Evolutionary conservation across 1,284 basidiomycete genomes (phyloP), one percentile per base, ranked within the genome.

Genomic region (Boletus mariae): DNA sequence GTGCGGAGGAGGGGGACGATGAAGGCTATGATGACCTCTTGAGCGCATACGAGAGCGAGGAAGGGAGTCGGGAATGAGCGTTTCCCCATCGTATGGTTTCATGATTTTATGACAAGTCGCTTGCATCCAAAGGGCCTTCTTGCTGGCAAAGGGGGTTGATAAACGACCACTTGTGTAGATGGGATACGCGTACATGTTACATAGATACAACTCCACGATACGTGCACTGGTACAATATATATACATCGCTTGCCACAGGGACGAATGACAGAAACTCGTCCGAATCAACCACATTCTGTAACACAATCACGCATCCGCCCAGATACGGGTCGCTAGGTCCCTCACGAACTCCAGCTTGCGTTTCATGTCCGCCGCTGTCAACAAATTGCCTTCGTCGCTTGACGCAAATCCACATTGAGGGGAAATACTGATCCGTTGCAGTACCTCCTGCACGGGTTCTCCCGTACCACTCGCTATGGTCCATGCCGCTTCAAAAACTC

Each of bases 321-420:
- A 68, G 48, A 65, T 62, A 37, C 57, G 58, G 7, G 12, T 10
- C 7, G 64, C 64, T 12, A 68, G 42, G 0, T 63, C 58, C 49
- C 57, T 68, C 37, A 68, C 61, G 23, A 65, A 54, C 45, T 53
- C 42, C 42, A 65, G 28, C 43, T 65, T 65, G 13, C 34, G 45
- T 41, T 57, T 61, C 64, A 68, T 68, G 47, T 65, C 64, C 1
- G 52, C 46, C 1, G 45, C 31, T 1, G 11, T 15, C 20, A 67
- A 53, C 47, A 55, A 43, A 62, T 86, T 87, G 0, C 85, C 85
- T 56, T 86, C 79, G 62, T 82, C 80, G 35, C 84, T 82, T 1
- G 80, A 83, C 20, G 85, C 83, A 62, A 90, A 90, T 3, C 87
- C 89, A 58, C 88, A 90, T 67, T 90, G 88, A 1, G 86, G 80